These are phyloP conservation scores for Tylopilus cervinicoccineus DNA, from an alignment of 768 basidiomycete genomes.

Conservation along the genomic window DNA sequence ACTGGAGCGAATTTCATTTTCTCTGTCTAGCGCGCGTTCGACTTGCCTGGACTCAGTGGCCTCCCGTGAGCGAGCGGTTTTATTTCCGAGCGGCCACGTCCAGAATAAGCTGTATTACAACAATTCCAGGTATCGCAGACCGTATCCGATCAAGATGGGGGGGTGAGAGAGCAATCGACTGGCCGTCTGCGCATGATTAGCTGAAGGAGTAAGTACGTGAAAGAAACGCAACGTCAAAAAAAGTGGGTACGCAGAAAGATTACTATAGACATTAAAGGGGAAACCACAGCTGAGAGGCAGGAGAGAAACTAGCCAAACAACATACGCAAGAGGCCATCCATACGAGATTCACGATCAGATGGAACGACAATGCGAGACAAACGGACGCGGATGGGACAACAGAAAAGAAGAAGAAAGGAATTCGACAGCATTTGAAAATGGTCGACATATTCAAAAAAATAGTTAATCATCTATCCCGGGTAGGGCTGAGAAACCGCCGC, in stretches of 20 bases:
- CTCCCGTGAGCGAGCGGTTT: background rate
- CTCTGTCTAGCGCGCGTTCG: background rate
- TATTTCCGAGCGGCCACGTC: slow-evolving; percentile 22
- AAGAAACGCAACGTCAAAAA: slow-evolving; percentile 13
- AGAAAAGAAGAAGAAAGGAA: background rate
- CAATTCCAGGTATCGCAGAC: slow-evolving; percentile 35
- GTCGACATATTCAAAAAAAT: slow-evolving; percentile 34
- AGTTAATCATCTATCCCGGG: slow-evolving; percentile 27
- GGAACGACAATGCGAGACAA: slow-evolving; percentile 9
- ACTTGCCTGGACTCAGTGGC: background rate
- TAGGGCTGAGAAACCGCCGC: slow-evolving; percentile 2
- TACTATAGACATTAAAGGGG: slow-evolving; percentile 23
- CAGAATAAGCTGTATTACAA: slow-evolving; percentile 34
- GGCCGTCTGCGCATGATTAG: slow-evolving; percentile 22
- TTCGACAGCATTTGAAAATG: slow-evolving; percentile 29
- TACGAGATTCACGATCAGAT: slow-evolving; percentile 6
- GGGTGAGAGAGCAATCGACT: slow-evolving; percentile 11
- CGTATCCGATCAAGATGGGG: slow-evolving; percentile 25
- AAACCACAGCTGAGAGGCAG: slow-evolving; percentile 2
- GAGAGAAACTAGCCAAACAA: slow-evolving; percentile 16
- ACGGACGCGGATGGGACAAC: slow-evolving; percentile 7
- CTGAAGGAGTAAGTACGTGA: slow-evolving; percentile 23
- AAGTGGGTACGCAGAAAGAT: slow-evolving; percentile 1
- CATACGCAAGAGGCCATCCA: slow-evolving; percentile 21
- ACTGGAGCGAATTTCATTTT: slow-evolving; percentile 16